These are phyloP conservation scores for Heliocybe sulcata DNA, from an alignment of 1,284 basidiomycete genomes.

Conservation along the genomic window DNA sequence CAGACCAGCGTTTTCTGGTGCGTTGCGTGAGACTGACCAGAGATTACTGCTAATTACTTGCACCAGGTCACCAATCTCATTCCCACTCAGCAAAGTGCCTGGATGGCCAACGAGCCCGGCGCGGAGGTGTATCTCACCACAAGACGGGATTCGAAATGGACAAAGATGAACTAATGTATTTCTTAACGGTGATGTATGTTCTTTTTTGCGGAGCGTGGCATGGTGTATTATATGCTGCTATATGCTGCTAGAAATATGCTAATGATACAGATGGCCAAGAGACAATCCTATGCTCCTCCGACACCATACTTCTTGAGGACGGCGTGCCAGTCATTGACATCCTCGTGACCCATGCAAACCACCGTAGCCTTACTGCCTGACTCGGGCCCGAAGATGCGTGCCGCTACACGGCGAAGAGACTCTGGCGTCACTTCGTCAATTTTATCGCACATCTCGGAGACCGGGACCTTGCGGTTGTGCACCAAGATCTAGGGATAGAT, in stretches of 20 bases:
- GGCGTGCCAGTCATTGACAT: constrained; percentile 52
- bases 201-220: background rate
- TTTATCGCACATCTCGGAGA: constrained; percentile 88
- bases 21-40: constrained; percentile 13
- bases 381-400: constrained; percentile 60
- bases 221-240: background rate
- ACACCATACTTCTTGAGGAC: constrained; percentile 67
- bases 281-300: constrained; percentile 18
- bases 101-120: constrained; percentile 48
- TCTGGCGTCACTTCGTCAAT: constrained; percentile 79
- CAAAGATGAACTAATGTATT: constrained; percentile 12
- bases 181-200: background rate
- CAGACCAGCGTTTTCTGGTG: constrained; percentile 70
- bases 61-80: constrained; percentile 54
- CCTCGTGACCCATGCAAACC: constrained; percentile 69
- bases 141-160: constrained; percentile 55
- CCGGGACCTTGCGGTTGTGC: constrained; percentile 82
- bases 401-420: constrained; percentile 68
- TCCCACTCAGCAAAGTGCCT: constrained; percentile 53
- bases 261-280: background rate
- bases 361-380: constrained; percentile 60
- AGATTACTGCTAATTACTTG: background rate
- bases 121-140: constrained; percentile 62
- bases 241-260: too few species aligned
- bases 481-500: constrained; percentile 67